Percentiles rank a stretch among this genome's conserved stretches.
phyloP scores from a whole-genome alignment of 106 monocot genomes.

The Dioscorea alata region DNA sequence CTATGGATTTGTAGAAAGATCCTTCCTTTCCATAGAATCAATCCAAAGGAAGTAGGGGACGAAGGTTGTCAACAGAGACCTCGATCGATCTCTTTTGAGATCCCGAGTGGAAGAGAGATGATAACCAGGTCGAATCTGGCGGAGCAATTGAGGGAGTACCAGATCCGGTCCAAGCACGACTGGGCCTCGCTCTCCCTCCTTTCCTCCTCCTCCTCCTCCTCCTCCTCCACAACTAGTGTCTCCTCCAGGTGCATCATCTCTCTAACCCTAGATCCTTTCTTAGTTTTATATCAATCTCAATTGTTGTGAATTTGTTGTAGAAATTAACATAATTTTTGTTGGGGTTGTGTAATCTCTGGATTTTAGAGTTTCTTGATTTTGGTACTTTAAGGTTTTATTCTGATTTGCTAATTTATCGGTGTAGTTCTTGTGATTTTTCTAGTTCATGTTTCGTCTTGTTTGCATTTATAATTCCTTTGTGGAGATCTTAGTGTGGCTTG shows the following conservation, averaged over 20 bases:
- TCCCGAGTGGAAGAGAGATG: constrained; percentile 1
- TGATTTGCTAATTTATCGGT: neutral
- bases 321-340: neutral
- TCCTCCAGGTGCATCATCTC: neutral
- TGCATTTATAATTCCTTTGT: too few relatives aligned
- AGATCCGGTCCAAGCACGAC: constrained; percentile 15
- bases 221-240: constrained; percentile 2
- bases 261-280: neutral
- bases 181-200: constrained; percentile 11
- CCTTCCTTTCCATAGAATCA: too few relatives aligned
- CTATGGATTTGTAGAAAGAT: too few relatives aligned
- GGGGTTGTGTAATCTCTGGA: neutral
- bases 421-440: too few relatives aligned
- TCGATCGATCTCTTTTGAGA: neutral
- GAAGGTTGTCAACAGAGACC: neutral
- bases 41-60: neutral
- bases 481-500: too few relatives aligned
- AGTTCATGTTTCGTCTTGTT: too few relatives aligned
- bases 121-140: constrained; percentile 15
- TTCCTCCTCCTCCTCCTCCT: constrained; percentile 14
- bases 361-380: neutral
- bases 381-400: neutral
- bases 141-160: constrained; percentile 13
- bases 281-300: neutral
- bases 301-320: neutral